Conservation (phyloP, 176 grass and related monocot genomes). For the Avena eriantha region DNA sequence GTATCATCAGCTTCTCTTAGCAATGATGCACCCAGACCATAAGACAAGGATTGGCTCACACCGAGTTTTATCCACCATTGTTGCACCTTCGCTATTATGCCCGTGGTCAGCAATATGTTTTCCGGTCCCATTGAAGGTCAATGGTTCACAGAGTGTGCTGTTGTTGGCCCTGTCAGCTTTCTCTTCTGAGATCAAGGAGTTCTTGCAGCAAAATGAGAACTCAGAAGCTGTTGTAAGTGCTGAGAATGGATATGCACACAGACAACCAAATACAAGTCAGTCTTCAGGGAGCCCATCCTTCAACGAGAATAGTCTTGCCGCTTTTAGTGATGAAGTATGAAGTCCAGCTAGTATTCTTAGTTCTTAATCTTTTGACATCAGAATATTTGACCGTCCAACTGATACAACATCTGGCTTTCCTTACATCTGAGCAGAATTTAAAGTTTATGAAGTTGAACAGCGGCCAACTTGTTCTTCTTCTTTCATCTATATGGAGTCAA, state of each 20-base stretch:
- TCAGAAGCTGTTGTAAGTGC: slow-evolving; percentile 37
- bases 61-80: slow-evolving; percentile 76
- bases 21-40: slow-evolving; percentile 88
- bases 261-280: slow-evolving; percentile 41
- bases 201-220: slow-evolving; percentile 41
- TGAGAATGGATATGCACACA: slow-evolving; percentile 46
- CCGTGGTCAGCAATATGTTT: slow-evolving; percentile 78
- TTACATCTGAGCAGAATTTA: slow-evolving; percentile 53
- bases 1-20: slow-evolving; percentile 89
- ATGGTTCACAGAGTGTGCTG: slow-evolving; percentile 56
- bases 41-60: slow-evolving; percentile 92
- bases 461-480: slow-evolving; percentile 78
- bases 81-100: slow-evolving; percentile 58
- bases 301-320: slow-evolving; percentile 19
- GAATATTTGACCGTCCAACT: slow-evolving; percentile 16
- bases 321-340: slow-evolving; percentile 55
- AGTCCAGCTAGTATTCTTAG: slow-evolving; percentile 19
- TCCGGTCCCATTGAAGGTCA: slow-evolving; percentile 61
- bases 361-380: neutral
- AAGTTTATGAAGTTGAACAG: slow-evolving; percentile 84
- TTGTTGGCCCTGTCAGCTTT: slow-evolving; percentile 78
- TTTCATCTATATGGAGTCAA: slow-evolving; percentile 97
- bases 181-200: slow-evolving; percentile 60
- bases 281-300: slow-evolving; percentile 34
- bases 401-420: slow-evolving; percentile 35